phyloP scores from a whole-genome alignment of 225 moss, liverwort and hornwort genomes.

The Pleurozium schreberi region DNA sequence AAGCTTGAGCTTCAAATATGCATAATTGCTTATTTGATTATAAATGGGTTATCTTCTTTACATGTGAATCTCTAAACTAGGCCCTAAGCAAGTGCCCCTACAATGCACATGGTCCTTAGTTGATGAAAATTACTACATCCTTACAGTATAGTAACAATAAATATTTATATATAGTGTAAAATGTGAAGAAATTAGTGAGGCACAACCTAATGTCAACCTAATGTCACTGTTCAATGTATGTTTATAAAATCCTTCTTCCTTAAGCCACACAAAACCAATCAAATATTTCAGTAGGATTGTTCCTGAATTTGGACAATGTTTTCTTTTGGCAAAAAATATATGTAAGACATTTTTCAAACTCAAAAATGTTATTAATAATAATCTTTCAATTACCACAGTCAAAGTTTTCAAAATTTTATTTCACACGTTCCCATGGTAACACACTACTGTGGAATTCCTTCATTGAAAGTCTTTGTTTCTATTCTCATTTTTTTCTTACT shows the following conservation, averaged over 20 bases:
- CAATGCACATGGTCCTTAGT: accelerated
- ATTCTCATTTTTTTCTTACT: not conserved
- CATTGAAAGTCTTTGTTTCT: not conserved
- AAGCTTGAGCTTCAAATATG: no score
- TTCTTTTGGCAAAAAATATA: not conserved
- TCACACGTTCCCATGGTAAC: not conserved
- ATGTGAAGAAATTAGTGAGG: not conserved
- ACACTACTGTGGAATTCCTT: not conserved
- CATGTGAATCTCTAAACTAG: no score
- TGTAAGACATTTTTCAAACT: not conserved
- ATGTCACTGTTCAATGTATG: accelerated
- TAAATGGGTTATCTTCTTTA: no score
- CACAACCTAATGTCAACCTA: accelerated
- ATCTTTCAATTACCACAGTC: not conserved
- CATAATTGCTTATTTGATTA: no score
- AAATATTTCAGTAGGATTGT: not conserved
- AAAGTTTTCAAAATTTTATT: not conserved
- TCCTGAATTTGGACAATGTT: not conserved
- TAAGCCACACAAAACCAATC: not conserved
- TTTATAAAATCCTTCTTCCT: not conserved
- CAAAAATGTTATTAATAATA: not conserved
- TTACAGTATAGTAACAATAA: accelerated
- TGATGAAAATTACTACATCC: not conserved
- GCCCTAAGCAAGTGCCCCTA: accelerated
- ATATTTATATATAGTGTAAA: not conserved